These are phyloP conservation scores for Aphanoascus verrucosus DNA, from an alignment of 2,329 filamentous ascomycete genomes.

Conservation along the genomic window DNA sequence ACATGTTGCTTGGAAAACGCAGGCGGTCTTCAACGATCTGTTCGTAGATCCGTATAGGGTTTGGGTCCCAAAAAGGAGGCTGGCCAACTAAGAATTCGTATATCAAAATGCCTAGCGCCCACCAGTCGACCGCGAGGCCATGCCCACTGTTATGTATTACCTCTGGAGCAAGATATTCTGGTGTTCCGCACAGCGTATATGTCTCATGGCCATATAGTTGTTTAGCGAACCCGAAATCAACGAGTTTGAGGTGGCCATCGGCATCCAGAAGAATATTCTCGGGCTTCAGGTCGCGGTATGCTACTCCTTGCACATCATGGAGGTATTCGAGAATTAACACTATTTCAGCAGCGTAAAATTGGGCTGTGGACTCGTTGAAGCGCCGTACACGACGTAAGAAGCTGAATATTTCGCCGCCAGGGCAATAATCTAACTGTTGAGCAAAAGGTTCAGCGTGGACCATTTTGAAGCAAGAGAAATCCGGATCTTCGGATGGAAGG, in stretches of 20 bases:
- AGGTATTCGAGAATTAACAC: slow-evolving; percentile 54
- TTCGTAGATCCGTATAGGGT: slow-evolving; percentile 59
- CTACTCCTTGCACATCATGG: slow-evolving; percentile 53
- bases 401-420: slow-evolving; percentile 56
- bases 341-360: slow-evolving; percentile 58
- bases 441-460: slow-evolving; percentile 1
- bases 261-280: slow-evolving; percentile 58
- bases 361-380: slow-evolving; percentile 52
- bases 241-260: slow-evolving; percentile 54
- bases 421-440: slow-evolving; percentile 52
- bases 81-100: slow-evolving; percentile 59
- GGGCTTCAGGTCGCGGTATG: slow-evolving; percentile 56
- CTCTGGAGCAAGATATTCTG: slow-evolving; percentile 57
- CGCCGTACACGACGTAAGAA: slow-evolving; percentile 52
- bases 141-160: slow-evolving; percentile 57
- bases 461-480: no score
- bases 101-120: slow-evolving; percentile 56
- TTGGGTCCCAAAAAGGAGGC: slow-evolving; percentile 59
- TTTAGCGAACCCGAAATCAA: slow-evolving; percentile 60
- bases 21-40: slow-evolving; percentile 55
- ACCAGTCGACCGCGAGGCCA: slow-evolving; percentile 57
- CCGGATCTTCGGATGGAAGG: background rate
- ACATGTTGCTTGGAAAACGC: slow-evolving; percentile 51
- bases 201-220: slow-evolving; percentile 49
- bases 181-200: slow-evolving; percentile 56